phyloP scores from a whole-genome alignment of 2,329 filamentous ascomycete genomes.

The Leptographium wingfieldii region DNA sequence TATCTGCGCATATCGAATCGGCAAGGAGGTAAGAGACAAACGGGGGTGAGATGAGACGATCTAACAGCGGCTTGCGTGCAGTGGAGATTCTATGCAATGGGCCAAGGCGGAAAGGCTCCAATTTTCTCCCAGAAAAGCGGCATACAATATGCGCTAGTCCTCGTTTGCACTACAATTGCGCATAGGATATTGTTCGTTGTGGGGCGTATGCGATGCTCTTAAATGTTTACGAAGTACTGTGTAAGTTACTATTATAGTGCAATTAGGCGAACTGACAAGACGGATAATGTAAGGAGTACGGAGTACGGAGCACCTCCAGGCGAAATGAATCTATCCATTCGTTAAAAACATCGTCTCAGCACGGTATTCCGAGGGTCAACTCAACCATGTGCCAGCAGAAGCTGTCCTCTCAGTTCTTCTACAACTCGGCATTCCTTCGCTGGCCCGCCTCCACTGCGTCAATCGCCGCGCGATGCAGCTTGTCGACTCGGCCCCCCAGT shows the following conservation, averaged over 20 bases:
- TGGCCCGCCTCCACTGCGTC: slow-evolving; percentile 23
- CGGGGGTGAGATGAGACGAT: not conserved
- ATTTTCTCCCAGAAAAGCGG: not conserved
- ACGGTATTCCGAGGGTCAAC: slow-evolving; percentile 11
- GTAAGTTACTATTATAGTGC: no score
- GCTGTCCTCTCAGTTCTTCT: slow-evolving; percentile 17
- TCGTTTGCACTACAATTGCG: no score
- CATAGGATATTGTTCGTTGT: no score
- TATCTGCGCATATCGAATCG: slow-evolving; percentile 11
- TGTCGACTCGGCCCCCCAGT: slow-evolving; percentile 3
- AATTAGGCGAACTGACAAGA: no score
- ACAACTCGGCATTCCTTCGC: slow-evolving; percentile 19
- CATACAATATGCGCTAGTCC: no score
- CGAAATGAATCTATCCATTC: no score
- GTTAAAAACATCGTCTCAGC: not conserved
- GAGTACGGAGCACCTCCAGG: no score
- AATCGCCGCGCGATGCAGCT: slow-evolving; percentile 2
- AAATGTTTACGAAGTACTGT: no score
- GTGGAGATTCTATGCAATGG: not conserved
- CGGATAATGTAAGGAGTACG: no score
- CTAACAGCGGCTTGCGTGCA: not conserved
- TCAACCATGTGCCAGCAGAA: slow-evolving; percentile 19
- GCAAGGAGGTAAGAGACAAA: not conserved
- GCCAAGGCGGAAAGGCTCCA: not conserved
- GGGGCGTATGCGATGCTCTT: no score